Percentiles rank a stretch among this genome's conserved stretches.
Conservation (phyloP, 1,284 basidiomycete species). For the Crucibulum parvulum region DNA sequence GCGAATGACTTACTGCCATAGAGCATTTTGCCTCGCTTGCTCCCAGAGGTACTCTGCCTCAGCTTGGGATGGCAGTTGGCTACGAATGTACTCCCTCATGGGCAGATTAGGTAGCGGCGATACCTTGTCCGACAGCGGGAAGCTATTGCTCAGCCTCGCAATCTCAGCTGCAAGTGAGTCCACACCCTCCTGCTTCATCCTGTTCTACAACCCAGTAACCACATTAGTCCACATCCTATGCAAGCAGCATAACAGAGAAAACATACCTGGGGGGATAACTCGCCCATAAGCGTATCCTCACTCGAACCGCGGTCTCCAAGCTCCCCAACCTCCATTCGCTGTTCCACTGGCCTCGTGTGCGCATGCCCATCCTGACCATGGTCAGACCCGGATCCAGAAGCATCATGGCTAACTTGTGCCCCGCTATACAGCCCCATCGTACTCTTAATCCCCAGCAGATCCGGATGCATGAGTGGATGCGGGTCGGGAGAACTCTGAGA, state of each 20-base stretch:
- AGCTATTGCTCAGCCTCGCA: slow-evolving; percentile 42
- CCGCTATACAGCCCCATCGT: slow-evolving; percentile 66
- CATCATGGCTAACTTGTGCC: slow-evolving; percentile 33
- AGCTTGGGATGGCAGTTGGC: slow-evolving; percentile 40
- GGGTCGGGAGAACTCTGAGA: slow-evolving; percentile 37
- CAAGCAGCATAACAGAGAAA: neutral
- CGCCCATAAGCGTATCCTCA: slow-evolving; percentile 28
- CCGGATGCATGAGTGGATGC: slow-evolving; percentile 66
- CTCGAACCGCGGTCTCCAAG: slow-evolving; percentile 25
- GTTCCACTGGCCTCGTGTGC: slow-evolving; percentile 13
- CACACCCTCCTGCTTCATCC: slow-evolving; percentile 1
- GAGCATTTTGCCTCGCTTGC: slow-evolving; percentile 52
- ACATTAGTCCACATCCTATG: neutral
- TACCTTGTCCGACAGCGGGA: slow-evolving; percentile 45
- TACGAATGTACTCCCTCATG: slow-evolving; percentile 45
- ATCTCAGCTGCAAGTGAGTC: slow-evolving; percentile 43
- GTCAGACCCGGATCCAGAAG: slow-evolving; percentile 14
- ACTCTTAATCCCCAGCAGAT: slow-evolving; percentile 66
- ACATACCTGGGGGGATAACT: slow-evolving; percentile 1
- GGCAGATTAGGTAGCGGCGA: slow-evolving; percentile 42
- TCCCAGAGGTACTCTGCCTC: slow-evolving; percentile 51
- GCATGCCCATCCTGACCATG: neutral
- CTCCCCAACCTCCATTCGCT: neutral
- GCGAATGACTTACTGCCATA: slow-evolving; percentile 54
- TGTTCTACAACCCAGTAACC: neutral